These are phyloP conservation scores for Fusarium continuum DNA, from an alignment of 2,329 filamentous ascomycete species.

Conservation along the genomic window DNA sequence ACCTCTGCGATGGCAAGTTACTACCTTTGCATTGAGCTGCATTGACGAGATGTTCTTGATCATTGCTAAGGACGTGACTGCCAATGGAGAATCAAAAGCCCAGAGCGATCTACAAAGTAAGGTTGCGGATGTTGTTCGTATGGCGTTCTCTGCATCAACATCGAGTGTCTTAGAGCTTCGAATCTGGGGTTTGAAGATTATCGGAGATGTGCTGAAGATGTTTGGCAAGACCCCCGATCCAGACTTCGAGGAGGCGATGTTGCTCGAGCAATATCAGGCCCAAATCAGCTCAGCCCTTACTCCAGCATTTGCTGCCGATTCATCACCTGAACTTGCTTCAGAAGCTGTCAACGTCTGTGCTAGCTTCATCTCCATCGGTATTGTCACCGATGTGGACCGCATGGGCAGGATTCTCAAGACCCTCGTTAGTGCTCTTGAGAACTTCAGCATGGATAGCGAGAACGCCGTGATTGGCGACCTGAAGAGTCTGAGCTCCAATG, in stretches of 20 bases:
- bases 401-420: conserved; percentile 98
- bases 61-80: conserved; percentile 79
- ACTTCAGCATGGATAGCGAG: conserved; percentile 84
- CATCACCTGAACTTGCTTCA: conserved; percentile 92
- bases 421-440: conserved; percentile 88
- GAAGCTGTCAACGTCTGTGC: conserved; percentile 98
- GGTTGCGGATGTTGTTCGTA: conserved; percentile 91
- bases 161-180: conserved; percentile 90
- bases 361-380: conserved; percentile 96
- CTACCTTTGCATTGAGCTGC: conserved; percentile 91
- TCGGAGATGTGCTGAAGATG: conserved; percentile 92
- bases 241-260: conserved; percentile 95
- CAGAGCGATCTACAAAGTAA: conserved; percentile 81
- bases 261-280: conserved; percentile 97
- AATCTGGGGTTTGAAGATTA: conserved; percentile 91
- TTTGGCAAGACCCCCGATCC: conserved; percentile 96
- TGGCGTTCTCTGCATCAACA: conserved; percentile 97
- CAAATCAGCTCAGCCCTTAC: conserved; percentile 97
- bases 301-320: conserved; percentile 94
- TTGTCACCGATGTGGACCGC: conserved; percentile 96
- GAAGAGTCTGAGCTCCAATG: conserved; percentile 91
- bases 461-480: conserved; percentile 91
- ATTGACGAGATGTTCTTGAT: conserved; percentile 83
- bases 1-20: conserved; percentile 92
- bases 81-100: conserved; percentile 80